Evolutionary conservation across 495 filamentous ascomycete species (phyloP), one percentile per base, ranked within the genome.

Genomic region (Polyplosphaeria fusca): DNA sequence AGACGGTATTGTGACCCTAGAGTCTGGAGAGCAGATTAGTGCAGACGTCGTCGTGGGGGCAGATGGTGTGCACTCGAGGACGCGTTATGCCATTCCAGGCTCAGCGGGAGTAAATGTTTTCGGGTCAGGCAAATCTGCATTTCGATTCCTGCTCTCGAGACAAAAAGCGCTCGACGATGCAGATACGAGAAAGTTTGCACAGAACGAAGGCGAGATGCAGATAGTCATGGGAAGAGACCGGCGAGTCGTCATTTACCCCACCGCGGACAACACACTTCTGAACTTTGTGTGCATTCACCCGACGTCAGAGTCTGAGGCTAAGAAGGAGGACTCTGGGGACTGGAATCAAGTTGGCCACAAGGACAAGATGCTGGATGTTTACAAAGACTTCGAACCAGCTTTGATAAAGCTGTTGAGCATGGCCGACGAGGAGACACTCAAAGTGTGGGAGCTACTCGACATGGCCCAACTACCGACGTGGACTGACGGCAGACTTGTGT

Each of bases 201-300:
- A 73, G 25, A 60, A 70, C 13, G 52, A 64, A 14, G 74, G 77
- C 12, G 63, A 77, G 0, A 64, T 83, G 13, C 52, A 58, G 26
- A 77, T 85, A 55, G 82, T 76, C 71, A 77, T 75, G 38, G 74
- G 55, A 0, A 42, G 63, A 0, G 80, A 86, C 41, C 70, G 76
- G 16, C 68, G 81, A 0, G 70, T 85, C 3, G 76, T 86, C 47
- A 77, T 84, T 57, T 87, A 86, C 50, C 81, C 82, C 0, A 81
- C 76, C 47, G 68, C 73, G 0, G 71, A 80, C 47, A 80, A 80
- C 51, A 68, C 76, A 41, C 23, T 79, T 9, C 67, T 86, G 27
- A 85, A 86, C 58, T 79, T 84, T 51, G 81, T 83, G 11, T 79
- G 76, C 37, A 77, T 84, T 24, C 79, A 85, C 62, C 79, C 82